Evolutionary conservation across 345 rosid species (phyloP), one percentile per base, ranked within the genome.

Genomic region (Gossypium australe): DNA sequence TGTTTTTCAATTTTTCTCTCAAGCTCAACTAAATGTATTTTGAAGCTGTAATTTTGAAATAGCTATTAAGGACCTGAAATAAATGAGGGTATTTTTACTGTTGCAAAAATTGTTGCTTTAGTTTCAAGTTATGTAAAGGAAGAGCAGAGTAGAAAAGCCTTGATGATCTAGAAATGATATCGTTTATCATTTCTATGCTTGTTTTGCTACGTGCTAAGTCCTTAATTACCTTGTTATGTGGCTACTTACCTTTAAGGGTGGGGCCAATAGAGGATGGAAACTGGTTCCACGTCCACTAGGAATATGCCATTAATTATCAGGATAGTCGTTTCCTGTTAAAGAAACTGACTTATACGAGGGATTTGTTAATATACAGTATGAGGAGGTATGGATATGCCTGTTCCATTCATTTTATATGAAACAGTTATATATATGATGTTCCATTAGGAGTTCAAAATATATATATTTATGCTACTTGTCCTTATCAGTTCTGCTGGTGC

Each of bases 401-500:
- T 51, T 51, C n/a, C 27, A 7, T 5, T 73, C 38, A 9, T 58
- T 22, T 58, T 11, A 22, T 11, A 11, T 56, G 52, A 13, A 69
- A 55, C 63, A 34, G 14, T 59, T 25, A 17, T 59, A 25, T 14
- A 71, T 48, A 20, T 10, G 7, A 51, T 51, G 7, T 11, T 51
- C 17, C 55, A 51, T 51, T 51, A 51, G 7, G 55, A 51, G 1
- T 51, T 63, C 17, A 63, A 10, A 34, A 60, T 14, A 49, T n/a
- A 60, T 43, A 51, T 45, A 57, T 53, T 75, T 38, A 48, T 68
- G 51, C 20, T n/a, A 56, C 44, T 48, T 60, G 20, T 60, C 43
- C 51, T 77, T 70, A 47, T 67, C 85, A 94, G 99, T 77, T 96
- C 98, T 78, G 99, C 87, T 70, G 99, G 99, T 79, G 98, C 96